phyloP scores from a whole-genome alignment of 176 grass and related monocot genomes.

The Carex littledalei region DNA sequence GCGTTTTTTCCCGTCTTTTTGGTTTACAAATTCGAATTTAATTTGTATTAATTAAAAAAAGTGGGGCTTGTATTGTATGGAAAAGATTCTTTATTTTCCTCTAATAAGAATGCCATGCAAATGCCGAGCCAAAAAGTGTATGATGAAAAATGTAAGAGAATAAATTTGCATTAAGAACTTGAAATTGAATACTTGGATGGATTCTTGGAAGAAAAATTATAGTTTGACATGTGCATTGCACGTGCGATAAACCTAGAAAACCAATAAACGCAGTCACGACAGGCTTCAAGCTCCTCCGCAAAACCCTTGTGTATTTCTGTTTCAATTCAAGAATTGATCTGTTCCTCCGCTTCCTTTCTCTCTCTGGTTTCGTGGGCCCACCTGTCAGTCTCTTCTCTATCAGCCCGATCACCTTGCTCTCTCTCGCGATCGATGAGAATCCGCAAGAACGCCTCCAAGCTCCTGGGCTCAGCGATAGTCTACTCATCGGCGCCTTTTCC shows the following conservation, averaged over 20 bases:
- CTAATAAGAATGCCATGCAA: neutral
- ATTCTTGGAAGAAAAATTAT: neutral
- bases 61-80: too few relatives aligned
- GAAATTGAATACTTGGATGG: too few relatives aligned
- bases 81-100: neutral
- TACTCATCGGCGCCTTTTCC: neutral
- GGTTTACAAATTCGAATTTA: too few relatives aligned
- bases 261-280: neutral
- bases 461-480: constrained; percentile 14
- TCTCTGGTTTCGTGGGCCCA: neutral
- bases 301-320: neutral
- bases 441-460: constrained; percentile 2
- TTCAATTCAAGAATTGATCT: neutral
- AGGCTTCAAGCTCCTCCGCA: neutral
- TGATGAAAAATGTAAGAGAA: neutral
- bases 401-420: neutral
- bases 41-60: too few relatives aligned
- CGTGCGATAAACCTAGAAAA: constrained; percentile 13
- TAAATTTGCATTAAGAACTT: neutral
- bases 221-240: constrained; percentile 8
- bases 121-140: neutral
- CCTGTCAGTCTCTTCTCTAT: neutral
- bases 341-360: neutral
- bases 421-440: neutral
- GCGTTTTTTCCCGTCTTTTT: too few relatives aligned